Conservation (phyloP, 176 grass and related monocot species). For the Elymus sibiricus region DNA sequence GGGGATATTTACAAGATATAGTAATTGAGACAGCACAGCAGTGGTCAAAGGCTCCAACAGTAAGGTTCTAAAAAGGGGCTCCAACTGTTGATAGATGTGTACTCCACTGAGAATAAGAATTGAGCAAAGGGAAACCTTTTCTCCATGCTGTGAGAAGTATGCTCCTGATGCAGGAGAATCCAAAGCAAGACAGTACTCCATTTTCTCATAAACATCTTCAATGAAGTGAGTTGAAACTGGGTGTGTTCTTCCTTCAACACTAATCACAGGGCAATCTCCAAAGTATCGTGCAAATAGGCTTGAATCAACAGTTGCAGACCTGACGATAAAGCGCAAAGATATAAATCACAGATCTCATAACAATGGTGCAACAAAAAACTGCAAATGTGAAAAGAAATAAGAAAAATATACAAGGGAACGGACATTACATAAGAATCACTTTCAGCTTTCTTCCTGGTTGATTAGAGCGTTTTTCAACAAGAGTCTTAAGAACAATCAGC, state of each 20-base stretch:
- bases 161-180: conserved; percentile 89
- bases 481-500: conserved; percentile 82
- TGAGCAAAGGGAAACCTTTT: conserved; percentile 46
- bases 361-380: conserved; percentile 17
- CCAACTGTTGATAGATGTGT: conserved; percentile 16
- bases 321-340: conserved; percentile 39
- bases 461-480: conserved; percentile 74
- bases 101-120: conserved; percentile 8
- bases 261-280: conserved; percentile 86
- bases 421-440: conserved; percentile 92
- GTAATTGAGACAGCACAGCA: conserved; percentile 13
- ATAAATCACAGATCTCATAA: conserved; percentile 5
- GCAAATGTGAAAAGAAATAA: conserved; percentile 7
- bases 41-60: neutral
- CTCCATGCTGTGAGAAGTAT: conserved; percentile 47
- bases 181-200: conserved; percentile 77
- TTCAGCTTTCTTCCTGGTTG: conserved; percentile 61
- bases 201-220: conserved; percentile 91
- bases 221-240: conserved; percentile 86
- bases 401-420: neutral
- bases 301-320: conserved; percentile 95
- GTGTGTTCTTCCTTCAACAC: conserved; percentile 94
- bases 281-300: conserved; percentile 91
- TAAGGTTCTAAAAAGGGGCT: neutral
- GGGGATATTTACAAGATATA: neutral